Evolutionary conservation across 2,329 filamentous ascomycete species (phyloP), one percentile per base, ranked within the genome.

Genomic region (Coniosporium tulheliwenetii): DNA sequence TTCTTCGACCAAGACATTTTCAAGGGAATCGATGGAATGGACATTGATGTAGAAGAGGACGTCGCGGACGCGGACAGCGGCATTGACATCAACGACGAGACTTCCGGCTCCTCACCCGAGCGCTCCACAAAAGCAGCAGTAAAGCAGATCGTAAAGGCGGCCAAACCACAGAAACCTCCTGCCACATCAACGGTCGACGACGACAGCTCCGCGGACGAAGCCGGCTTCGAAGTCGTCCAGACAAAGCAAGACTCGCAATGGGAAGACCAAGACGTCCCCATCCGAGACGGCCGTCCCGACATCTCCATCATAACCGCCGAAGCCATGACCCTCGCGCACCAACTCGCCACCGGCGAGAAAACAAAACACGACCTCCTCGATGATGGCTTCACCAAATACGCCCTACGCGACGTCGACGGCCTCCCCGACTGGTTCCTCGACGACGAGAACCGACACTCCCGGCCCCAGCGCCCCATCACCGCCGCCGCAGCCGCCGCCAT

Each of bases 271-370:
- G 72, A 78, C 40, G 44, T 45, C 12, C 70, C 72, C 40, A 70
- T 66, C 46, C 69, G 75, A 41, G 74, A 82, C 50, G 79, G 79
- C 43, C 74, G 70, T 41, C 57, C 61, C 71, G 87, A 95, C 56
- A 93, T 98, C 62, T 86, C 96, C 58, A 96, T 98, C 53, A 93
- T 96, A 55, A 98, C 91, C n/a, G 91, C 86, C 5, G 91, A 98
- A 67, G 91, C 93, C 47, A 98, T 98, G 91, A 93, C 89, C 0
- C 72, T 98, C 12, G 93, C 91, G 1, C 91, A 96, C 48, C 76
- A 85, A 55, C 79, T 98, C 44, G 91, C 87, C 3, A 85, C 81
- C 0, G 89, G 89, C 36, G 73, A 89, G 56, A 87, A 81, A 60
- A 82, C 79, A 1, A 81, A 75, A 37, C 63, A 81, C 41, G 85